Evolutionary conservation across 2,329 filamentous ascomycete species (phyloP).

Genomic region (Trichoderma polysporum): DNA sequence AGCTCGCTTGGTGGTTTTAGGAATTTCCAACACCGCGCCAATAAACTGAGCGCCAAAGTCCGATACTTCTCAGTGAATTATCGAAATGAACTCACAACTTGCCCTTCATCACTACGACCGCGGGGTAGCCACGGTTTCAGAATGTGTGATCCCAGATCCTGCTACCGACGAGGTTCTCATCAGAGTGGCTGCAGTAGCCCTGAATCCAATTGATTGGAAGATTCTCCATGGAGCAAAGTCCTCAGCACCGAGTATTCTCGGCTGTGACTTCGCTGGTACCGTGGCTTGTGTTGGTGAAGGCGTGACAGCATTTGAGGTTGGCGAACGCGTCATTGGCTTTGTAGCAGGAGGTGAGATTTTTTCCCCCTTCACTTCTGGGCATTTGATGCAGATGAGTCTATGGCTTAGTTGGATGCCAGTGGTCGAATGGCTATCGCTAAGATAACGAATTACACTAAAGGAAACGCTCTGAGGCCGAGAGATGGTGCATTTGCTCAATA

Average conservation of each 20-base stretch:
- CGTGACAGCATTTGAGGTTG: neutral
- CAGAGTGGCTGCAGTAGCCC: neutral
- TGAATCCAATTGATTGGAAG: neutral
- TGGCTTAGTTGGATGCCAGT: neutral
- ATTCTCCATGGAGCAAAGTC: neutral
- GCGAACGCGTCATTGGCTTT: neutral
- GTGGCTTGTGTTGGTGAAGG: neutral
- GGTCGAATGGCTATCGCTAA: neutral
- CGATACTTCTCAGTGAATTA: too few species aligned
- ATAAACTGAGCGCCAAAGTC: too few species aligned
- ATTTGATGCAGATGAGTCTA: neutral
- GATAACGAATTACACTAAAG: neutral
- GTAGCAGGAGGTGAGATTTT: neutral
- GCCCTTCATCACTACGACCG: neutral
- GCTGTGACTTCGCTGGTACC: neutral
- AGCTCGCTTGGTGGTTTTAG: too few species aligned
- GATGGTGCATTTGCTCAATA: neutral
- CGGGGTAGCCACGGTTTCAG: neutral
- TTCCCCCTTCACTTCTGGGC: neutral
- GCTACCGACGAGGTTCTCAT: neutral
- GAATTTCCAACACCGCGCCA: too few species aligned
- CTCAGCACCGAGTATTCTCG: neutral
- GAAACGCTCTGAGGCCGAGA: neutral
- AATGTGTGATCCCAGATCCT: neutral
- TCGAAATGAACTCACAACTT: neutral